phyloP scores from a whole-genome alignment of 805 yeast genomes.

The Starmerella stigmatis region DNA sequence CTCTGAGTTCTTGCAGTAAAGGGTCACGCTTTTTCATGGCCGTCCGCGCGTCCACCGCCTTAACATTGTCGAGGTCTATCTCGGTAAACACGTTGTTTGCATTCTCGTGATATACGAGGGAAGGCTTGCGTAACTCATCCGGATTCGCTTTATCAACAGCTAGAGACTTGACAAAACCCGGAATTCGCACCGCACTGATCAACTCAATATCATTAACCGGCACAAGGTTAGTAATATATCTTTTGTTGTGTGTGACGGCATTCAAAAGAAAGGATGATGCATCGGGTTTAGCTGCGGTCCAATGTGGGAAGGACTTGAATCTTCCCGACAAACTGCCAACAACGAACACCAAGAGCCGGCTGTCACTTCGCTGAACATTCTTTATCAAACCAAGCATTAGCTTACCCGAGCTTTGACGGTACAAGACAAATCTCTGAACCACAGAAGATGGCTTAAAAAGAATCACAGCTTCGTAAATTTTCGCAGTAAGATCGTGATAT shows the following conservation, averaged over 20 bases:
- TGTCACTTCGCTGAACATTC: neutral
- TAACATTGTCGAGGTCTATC: conserved; percentile 2
- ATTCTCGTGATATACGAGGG: neutral
- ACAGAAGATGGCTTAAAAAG: neutral
- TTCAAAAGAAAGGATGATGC: neutral
- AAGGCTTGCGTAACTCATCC: neutral
- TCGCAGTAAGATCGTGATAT: conserved; percentile 3
- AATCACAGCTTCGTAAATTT: conserved; percentile 2
- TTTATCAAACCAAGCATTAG: neutral
- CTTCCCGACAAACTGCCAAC: neutral
- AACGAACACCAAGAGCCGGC: neutral
- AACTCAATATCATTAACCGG: neutral
- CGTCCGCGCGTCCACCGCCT: conserved; percentile 1
- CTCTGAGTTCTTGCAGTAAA: neutral
- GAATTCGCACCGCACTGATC: neutral
- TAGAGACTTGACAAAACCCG: neutral
- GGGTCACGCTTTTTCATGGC: neutral
- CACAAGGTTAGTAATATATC: too few species aligned
- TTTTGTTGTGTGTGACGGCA: neutral
- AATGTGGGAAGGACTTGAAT: neutral
- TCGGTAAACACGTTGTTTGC: neutral
- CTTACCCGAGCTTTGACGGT: neutral
- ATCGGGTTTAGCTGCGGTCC: neutral
- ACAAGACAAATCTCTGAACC: neutral
- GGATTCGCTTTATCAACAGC: neutral